Conservation (phyloP, 768 basidiomycete genomes). For the Hygrocybe coccinea region DNA sequence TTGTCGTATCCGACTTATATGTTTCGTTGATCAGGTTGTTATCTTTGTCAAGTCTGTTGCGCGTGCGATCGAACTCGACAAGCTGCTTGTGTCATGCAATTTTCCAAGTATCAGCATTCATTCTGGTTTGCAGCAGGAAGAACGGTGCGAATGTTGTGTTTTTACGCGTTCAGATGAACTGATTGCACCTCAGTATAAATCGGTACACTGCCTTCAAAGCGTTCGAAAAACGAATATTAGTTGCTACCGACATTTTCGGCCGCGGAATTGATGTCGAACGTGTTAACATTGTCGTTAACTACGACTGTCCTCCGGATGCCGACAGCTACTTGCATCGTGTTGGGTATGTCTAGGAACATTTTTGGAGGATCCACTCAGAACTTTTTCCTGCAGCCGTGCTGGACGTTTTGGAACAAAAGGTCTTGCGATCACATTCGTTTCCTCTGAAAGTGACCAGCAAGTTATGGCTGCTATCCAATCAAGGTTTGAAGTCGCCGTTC, state of each 20-base stretch:
- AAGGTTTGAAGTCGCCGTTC: slow-evolving; percentile 94
- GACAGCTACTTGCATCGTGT: slow-evolving; percentile 99
- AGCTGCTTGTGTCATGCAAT: slow-evolving; percentile 92
- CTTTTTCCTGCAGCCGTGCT: slow-evolving; percentile 63
- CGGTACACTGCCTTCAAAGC: slow-evolving; percentile 98
- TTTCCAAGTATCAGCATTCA: slow-evolving; percentile 98
- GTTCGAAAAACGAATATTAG: slow-evolving; percentile 98
- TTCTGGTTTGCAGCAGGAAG: slow-evolving; percentile 90
- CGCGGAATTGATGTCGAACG: slow-evolving; percentile 99
- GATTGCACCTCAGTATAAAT: slow-evolving; percentile 56
- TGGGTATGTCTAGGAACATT: slow-evolving; percentile 49
- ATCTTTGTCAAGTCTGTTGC: slow-evolving; percentile 99
- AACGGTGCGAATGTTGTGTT: slow-evolving; percentile 60
- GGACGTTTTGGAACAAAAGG: slow-evolving; percentile 99
- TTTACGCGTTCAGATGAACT: slow-evolving; percentile 2
- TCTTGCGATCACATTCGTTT: slow-evolving; percentile 95
- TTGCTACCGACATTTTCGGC: slow-evolving; percentile 98
- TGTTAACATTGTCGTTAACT: slow-evolving; percentile 99
- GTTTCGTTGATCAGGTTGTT: slow-evolving; percentile 65
- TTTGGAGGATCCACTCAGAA: not conserved
- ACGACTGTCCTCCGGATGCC: slow-evolving; percentile 94
- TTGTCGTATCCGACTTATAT: not conserved
- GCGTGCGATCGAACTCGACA: slow-evolving; percentile 94
- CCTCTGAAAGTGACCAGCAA: slow-evolving; percentile 86
- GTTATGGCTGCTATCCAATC: slow-evolving; percentile 95